Base-by-base conservation (phyloP, 768 basidiomycete species). In the Crassisporium funariophilum region DNA sequence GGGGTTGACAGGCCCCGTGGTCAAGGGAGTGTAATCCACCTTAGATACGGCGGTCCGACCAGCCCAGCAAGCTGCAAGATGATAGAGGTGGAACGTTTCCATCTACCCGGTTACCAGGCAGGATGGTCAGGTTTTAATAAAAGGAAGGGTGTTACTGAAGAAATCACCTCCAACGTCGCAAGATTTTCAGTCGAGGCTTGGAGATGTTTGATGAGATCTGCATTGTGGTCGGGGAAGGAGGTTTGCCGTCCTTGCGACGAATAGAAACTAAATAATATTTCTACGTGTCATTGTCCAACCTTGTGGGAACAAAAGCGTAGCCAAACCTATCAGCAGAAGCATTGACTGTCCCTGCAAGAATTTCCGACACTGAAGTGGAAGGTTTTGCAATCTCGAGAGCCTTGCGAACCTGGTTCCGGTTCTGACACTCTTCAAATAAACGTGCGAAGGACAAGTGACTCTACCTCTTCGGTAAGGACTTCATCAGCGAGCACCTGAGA, bases 201-300 rank as follows among this genome's bases (percentile, higher is more conserved):
- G 35, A 91, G 64, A 31, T 74, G 64, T 39, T 79, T 72, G 41
- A 91, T 79, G 44, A 91, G 75, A 56, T 72, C 66, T 23, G 71
- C 70, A 61, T 91, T 92, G 59, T 79, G 72, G 65, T 91, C 89
- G 25, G 80, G 81, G 59, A 91, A 91, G 4, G 86, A 86, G 2
- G 88, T 91, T 56, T 83, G 82, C 53, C 90, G 77, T 35, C 90
- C 90, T 68, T 91, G 90, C 10, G 88, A 90, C 39, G 88, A 89
- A 69, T 91, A 91, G 68, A 91, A 91, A 61, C 88, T 91, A 52
- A 15, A 52, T 49, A 53, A 43, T 27, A 24, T 35, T 47, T 15
- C 22, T 35, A 41, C 29, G 44, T 17, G 7, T 29, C 20, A 37
- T 22, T 41, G 17, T 19, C 34, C 46, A 27, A 46, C 27, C 33